These are phyloP conservation scores for Penstemon newberryi DNA, from an alignment of 257 asterid species.

Conservation along the genomic window DNA sequence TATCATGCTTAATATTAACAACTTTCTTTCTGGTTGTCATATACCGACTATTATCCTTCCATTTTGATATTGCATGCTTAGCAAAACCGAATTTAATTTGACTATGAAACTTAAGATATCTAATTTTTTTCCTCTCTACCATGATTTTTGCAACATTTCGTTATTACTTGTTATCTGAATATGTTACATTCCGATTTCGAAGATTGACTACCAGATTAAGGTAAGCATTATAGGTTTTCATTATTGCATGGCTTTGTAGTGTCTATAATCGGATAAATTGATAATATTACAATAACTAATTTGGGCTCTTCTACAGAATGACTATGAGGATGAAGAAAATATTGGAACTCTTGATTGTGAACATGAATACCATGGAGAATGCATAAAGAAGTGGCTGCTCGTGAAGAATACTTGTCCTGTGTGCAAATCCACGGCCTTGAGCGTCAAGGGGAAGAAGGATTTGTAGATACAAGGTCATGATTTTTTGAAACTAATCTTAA, in stretches of 20 bases:
- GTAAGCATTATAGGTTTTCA: not conserved
- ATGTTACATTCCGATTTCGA: too few species aligned
- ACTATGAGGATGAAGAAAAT: constrained; percentile 49
- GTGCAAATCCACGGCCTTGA: constrained; percentile 69
- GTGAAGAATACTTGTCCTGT: constrained; percentile 70
- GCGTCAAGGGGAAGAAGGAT: constrained; percentile 33
- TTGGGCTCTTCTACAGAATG: constrained; percentile 39
- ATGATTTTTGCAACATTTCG: too few species aligned
- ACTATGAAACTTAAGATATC: too few species aligned
- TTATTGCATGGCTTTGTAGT: not conserved
- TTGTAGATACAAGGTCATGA: constrained; percentile 18
- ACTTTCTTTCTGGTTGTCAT: not conserved
- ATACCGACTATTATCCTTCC: constrained; percentile 1
- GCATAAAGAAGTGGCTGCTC: constrained; percentile 68
- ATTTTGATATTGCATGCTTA: not conserved
- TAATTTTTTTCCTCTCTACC: too few species aligned
- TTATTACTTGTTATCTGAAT: too few species aligned
- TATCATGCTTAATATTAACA: not conserved
- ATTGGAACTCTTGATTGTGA: constrained; percentile 61
- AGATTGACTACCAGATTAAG: not conserved
- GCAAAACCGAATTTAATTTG: too few species aligned
- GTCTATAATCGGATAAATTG: not conserved
- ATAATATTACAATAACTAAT: not conserved
- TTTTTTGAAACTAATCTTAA: constrained; percentile 15
- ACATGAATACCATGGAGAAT: constrained; percentile 71